Base-by-base conservation (phyloP, 2,329 filamentous ascomycete genomes). In the Ophiostoma tasmaniense region DNA sequence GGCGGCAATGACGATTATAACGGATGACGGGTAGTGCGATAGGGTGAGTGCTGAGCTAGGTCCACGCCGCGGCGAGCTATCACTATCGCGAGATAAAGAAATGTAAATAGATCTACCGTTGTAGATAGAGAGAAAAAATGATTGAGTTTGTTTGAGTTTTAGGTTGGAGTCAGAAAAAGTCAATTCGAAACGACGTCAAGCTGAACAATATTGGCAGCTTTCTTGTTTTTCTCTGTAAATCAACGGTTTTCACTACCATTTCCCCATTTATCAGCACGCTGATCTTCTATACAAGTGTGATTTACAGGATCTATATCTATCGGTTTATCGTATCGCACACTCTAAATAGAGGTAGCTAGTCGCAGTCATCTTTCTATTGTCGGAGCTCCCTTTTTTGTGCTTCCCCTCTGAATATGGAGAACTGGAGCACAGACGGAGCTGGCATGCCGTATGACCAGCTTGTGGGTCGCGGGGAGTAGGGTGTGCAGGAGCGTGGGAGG, bases 321-420 rank as follows among this genome's bases (percentile, higher is more conserved):
- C 50, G 13, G 8, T 61, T 61, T 61, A 33, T 61, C 25, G 55
- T 17, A 30, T 61, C 25, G 25, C 17, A 7, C 22, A 45, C 42
- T 45, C 42, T 45, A 45, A 45, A 20, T 6, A 17, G 11, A 1
- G 14, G 42, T 17, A 20, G 39, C 17, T 45, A 42, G 17, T 20
- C 17, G 39, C 17, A 45, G 39, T 17, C 6, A 45, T n/a, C 45
- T 50, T 2, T 28, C 22, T 25, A 59, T 30, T 61, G 14, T 61
- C 55, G 55, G 55, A 61, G 55, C 55, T 61, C 55, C 55, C 55
- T 61, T 14, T 33, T 61, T 30, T 30, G 55, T 61, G 50, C 50
- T 61, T 30, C 55, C 22, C 55, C 55, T 25, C 50, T 17, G n/a
- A 55, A 55, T 55, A 55, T 55, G 25, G 55, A 33, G 25, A 61